Evolutionary conservation across 2,329 filamentous ascomycete species (phyloP).

Genomic region (Aureobasidium sp.): DNA sequence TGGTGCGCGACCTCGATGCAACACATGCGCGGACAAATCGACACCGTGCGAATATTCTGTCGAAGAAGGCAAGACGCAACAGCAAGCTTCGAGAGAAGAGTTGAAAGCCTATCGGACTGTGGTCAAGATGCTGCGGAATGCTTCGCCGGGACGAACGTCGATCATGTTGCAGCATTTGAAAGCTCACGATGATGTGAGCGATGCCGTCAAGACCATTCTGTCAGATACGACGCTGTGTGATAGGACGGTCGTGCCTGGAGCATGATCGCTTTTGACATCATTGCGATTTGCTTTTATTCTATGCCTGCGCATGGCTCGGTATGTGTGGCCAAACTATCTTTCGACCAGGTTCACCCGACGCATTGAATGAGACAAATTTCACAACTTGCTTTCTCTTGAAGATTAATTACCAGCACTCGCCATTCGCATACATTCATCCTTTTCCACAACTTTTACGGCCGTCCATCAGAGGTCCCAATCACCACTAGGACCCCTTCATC

Average conservation of each 20-base stretch:
- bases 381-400: too few species aligned
- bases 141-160: neutral
- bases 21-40: neutral
- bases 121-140: constrained; percentile 1
- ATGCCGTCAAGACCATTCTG: constrained; percentile 6
- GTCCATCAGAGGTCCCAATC: too few species aligned
- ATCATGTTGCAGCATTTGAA: neutral
- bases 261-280: neutral
- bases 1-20: constrained; percentile 4
- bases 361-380: too few species aligned
- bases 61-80: constrained; percentile 14
- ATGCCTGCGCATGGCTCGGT: too few species aligned
- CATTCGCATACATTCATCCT: too few species aligned
- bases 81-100: constrained; percentile 12
- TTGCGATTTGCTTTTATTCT: too few species aligned
- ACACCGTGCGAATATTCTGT: constrained; percentile 2
- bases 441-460: too few species aligned
- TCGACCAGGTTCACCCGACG: too few species aligned
- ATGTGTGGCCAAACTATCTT: too few species aligned
- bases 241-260: too few species aligned
- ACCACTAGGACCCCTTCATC: too few species aligned
- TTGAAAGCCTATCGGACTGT: neutral
- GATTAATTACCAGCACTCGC: too few species aligned
- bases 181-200: neutral
- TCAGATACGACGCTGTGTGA: neutral